Percentiles rank a stretch among this genome's conserved stretches.
Conservation (phyloP, 495 filamentous ascomycete species). For the Aspergillus sclerotioniger region DNA sequence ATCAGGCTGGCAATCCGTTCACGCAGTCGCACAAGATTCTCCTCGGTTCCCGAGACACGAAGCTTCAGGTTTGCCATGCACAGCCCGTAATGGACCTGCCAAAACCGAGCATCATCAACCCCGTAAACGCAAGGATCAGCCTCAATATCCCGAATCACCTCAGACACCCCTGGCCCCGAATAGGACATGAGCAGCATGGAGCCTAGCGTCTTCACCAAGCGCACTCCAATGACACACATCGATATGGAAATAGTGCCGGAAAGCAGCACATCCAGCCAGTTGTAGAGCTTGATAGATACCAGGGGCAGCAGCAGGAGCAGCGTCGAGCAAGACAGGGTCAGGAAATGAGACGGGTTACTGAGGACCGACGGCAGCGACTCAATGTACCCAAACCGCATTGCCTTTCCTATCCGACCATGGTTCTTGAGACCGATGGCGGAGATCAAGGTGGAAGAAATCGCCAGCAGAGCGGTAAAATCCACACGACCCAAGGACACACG, state of each 20-base stretch:
- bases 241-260: slow-evolving; percentile 73
- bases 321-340: slow-evolving; percentile 80
- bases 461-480: slow-evolving; percentile 78
- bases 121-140: slow-evolving; percentile 69
- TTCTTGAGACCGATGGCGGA: slow-evolving; percentile 87
- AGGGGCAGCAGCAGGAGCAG: slow-evolving; percentile 82
- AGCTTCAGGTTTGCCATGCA: slow-evolving; percentile 94
- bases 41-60: slow-evolving; percentile 62
- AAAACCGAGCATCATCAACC: slow-evolving; percentile 89
- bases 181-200: slow-evolving; percentile 96
- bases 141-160: slow-evolving; percentile 81
- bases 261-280: slow-evolving; percentile 78
- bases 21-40: slow-evolving; percentile 64
- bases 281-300: slow-evolving; percentile 68
- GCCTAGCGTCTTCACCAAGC: slow-evolving; percentile 79
- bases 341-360: slow-evolving; percentile 89
- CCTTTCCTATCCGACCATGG: slow-evolving; percentile 87
- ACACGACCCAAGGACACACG: slow-evolving; percentile 71
- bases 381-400: slow-evolving; percentile 78
- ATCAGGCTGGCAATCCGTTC: slow-evolving; percentile 75
- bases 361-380: slow-evolving; percentile 76
- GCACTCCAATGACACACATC: slow-evolving; percentile 83
- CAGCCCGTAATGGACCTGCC: slow-evolving; percentile 97
- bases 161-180: slow-evolving; percentile 61
- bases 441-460: slow-evolving; percentile 83